Base-by-base conservation (phyloP, 2,329 filamentous ascomycete species). In the Alternaria brassicae region DNA sequence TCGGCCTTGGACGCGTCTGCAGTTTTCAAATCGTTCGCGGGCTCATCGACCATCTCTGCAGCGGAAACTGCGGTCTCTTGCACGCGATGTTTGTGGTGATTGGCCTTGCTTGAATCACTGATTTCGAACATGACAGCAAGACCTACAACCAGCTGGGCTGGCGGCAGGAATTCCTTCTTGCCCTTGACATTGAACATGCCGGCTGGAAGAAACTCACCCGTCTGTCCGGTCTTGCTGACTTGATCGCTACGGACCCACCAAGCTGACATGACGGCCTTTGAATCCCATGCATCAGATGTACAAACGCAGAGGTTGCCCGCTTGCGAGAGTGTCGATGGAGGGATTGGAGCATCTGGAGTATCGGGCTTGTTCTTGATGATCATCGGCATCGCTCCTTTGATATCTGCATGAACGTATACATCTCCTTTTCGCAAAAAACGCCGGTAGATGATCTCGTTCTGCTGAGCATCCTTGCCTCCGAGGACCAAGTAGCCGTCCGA, bases 221-320 rank as follows among this genome's bases (percentile, higher is more conserved):
- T 88, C 1, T 88, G 84, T 0, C 90, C 89, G 32, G 88, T 91
- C 79, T 98, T 98, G 9, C 91, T 92, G 0, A 99, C 92, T 76
- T 98, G 93, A 53, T 94, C 89, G 2, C 91, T 90, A 62, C 89
- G 88, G 0, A 96, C 94, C 95, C 95, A 99, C 90, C 92, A 99
- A 8, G 94, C 93, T 17, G 91, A 90, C 91, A 98, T 96, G 15
- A 92, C 88, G 8, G 94, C 94, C 77, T 99, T 99, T 1, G 91
- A 94, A 61, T 98, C 95, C 95, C 95, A 99, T 0, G 94, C 95
- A 56, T 84, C 89, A 1, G 93, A 97, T 8, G 91, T 91, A 62
- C 91, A 92, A 5, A 99, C 91, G 0, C 90, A 89, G 28, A 97
- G 80, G 42, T 89, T 89, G 0, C 95, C 95, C 4, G 95, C 95